Percentiles rank a stretch among this genome's conserved stretches.
Evolutionary conservation across 129 eudicot genomes (phyloP).

Genomic region (carrot (Daucus carota)): DNA sequence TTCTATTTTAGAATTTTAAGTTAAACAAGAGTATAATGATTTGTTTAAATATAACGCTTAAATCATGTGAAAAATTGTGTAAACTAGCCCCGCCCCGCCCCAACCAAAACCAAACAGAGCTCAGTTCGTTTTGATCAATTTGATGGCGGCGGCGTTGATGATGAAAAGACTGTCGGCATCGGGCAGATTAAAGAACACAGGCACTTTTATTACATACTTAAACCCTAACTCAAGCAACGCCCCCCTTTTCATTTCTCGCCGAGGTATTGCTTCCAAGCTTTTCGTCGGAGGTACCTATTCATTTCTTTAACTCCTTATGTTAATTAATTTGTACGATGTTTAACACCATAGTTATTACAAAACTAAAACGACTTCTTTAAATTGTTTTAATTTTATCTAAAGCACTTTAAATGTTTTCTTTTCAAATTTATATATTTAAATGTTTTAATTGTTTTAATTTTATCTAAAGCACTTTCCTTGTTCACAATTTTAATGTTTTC

Average conservation of each 20-base stretch:
- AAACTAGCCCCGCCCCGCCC: too few species aligned
- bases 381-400: too few species aligned
- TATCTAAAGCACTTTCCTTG: too few species aligned
- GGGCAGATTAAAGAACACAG: not conserved
- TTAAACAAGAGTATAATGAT: too few species aligned
- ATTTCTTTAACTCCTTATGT: too few species aligned
- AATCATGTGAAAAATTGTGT: too few species aligned
- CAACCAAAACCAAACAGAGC: not conserved
- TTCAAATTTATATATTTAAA: too few species aligned
- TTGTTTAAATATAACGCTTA: too few species aligned
- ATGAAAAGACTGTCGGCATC: conserved; percentile 21
- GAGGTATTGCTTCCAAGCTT: conserved; percentile 88
- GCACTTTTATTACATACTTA: conserved; percentile 18
- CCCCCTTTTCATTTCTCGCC: conserved; percentile 36
- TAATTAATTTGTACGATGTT: not conserved
- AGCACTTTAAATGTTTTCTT: too few species aligned
- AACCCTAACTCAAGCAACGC: conserved; percentile 15
- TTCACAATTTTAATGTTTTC: too few species aligned
- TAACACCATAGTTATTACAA: not conserved
- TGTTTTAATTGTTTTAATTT: too few species aligned
- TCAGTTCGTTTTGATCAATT: not conserved
- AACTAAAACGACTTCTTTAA: not conserved
- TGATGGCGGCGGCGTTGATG: conserved; percentile 43
- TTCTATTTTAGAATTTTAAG: too few species aligned
- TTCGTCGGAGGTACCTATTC: conserved; percentile 59